Base-by-base conservation (phyloP, 805 yeast genomes). In the Candida palmyrensis region DNA sequence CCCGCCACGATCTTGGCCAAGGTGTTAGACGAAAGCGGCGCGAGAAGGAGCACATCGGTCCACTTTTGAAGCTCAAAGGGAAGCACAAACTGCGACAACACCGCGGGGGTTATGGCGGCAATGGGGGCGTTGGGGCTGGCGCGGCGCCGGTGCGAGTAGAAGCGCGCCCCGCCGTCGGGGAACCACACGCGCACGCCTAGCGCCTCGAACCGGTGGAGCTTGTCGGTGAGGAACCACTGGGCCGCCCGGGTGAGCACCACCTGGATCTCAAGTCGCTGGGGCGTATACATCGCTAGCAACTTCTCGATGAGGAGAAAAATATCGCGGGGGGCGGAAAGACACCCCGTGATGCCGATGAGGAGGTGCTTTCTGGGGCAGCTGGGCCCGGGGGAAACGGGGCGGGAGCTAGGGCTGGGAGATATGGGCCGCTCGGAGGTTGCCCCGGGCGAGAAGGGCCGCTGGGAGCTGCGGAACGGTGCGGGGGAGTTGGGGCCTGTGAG, bases 101-200 rank as follows among this genome's bases (percentile, higher is more conserved):
- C 14, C 14, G 32, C 38, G 9, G 43, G 33, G 14, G 42, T 39
- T 15, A 40, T 20, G 21, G 38, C 37, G 11, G 28, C 15, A 21
- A 18, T n/a, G n/a, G 22, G 37, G 36, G 23, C 31, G 22, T 12
- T 23, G n/a, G n/a, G n/a, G n/a, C n/a, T n/a, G n/a, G n/a, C n/a
- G n/a, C n/a, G n/a, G n/a, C n/a, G n/a, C 25, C 45, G 44, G 16
- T 39, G 41, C 9, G 41, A 30, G 28, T 39, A 49, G 26, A 41
- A 39, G 12, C 45, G 43, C 12, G 29, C 33, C 6, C 42, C 45
- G 32, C 49, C 57, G 35, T 48, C 48, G 29, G 36, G 39, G 36
- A 46, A 49, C 57, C 57, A 51, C 2, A 51, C 45, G 18, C 48
- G 48, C 11, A 51, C 55, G 5, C 51, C 53, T 31, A 49, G 37